Evolutionary conservation across 2,329 filamentous ascomycete genomes (phyloP).

Genomic region (Neodidymelliopsis sp.): DNA sequence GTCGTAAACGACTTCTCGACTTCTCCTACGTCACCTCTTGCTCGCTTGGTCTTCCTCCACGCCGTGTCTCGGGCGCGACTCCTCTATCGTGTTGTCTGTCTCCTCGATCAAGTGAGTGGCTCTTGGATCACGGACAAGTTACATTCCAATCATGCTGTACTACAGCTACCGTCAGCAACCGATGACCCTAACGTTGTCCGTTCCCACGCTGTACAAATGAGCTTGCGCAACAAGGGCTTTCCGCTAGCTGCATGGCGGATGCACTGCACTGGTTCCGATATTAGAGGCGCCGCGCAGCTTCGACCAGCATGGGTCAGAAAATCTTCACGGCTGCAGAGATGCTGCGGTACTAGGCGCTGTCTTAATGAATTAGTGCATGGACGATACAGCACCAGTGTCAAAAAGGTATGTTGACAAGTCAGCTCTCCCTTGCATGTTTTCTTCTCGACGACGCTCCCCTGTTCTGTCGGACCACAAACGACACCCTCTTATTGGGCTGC

Average conservation of each 20-base stretch:
- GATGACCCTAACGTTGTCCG: conserved; percentile 25
- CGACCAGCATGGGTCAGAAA: conserved; percentile 24
- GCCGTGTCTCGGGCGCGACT: conserved; percentile 19
- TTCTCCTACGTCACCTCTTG: conserved; percentile 12
- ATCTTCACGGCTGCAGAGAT: conserved; percentile 32
- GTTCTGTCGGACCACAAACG: conserved; percentile 17
- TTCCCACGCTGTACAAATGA: conserved; percentile 34
- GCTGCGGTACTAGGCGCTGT: conserved; percentile 35
- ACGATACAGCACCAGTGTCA: conserved; percentile 34
- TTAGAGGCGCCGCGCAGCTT: conserved; percentile 16
- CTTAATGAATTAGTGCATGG: conserved; percentile 40
- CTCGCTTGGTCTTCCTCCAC: conserved; percentile 5
- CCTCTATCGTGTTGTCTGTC: conserved; percentile 26
- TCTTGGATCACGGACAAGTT: conserved; percentile 32
- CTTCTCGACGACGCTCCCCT: conserved; percentile 37
- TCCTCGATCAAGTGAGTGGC: conserved; percentile 23
- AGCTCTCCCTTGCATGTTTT: conserved; percentile 41
- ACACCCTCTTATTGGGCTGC: conserved; percentile 14
- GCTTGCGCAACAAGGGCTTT: conserved; percentile 39
- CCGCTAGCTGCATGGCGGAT: conserved; percentile 41
- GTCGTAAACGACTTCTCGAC: conserved; percentile 9
- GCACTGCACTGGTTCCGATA: conserved; percentile 39
- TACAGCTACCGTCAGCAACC: conserved; percentile 30
- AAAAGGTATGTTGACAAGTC: conserved; percentile 41
- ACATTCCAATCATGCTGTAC: conserved; percentile 44